A percentile compares a stretch with the other conserved stretches of the same genome.
phyloP scores from a whole-genome alignment of 352 stramenopile genomes.

The Phytophthora megakarya region DNA sequence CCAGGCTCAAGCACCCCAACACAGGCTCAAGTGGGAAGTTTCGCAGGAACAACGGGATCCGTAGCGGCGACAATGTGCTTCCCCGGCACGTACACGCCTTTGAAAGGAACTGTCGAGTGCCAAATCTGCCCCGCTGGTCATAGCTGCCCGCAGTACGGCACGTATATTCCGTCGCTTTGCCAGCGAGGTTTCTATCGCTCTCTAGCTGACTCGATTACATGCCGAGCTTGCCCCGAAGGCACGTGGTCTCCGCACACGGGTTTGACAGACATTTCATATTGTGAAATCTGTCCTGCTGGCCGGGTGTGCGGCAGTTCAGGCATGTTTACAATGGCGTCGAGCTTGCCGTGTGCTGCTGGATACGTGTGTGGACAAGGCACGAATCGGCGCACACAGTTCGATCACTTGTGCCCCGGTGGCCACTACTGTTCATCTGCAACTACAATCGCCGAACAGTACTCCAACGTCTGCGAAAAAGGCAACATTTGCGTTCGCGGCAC shows the following conservation, averaged over 20 bases:
- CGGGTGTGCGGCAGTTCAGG: conserved; percentile 91
- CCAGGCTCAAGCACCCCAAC: conserved; percentile 87
- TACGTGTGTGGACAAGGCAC: conserved; percentile 95
- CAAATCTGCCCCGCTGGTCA: conserved; percentile 94
- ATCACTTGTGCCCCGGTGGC: conserved; percentile 92
- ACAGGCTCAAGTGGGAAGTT: conserved; percentile 92
- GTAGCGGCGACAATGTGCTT: conserved; percentile 96
- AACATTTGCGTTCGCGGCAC: conserved; percentile 92
- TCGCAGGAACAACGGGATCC: conserved; percentile 82
- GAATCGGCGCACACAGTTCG: conserved; percentile 90
- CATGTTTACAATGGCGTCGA: conserved; percentile 88
- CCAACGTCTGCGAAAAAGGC: conserved; percentile 81
- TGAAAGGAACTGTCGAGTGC: conserved; percentile 89
- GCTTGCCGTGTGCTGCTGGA: conserved; percentile 90
- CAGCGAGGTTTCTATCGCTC: conserved; percentile 93
- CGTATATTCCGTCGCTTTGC: conserved; percentile 96
- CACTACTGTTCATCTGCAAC: conserved; percentile 91
- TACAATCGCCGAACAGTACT: conserved; percentile 85
- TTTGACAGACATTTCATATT: conserved; percentile 94
- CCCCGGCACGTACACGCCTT: conserved; percentile 95
- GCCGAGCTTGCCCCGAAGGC: conserved; percentile 92
- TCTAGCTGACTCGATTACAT: conserved; percentile 95
- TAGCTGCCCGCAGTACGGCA: conserved; percentile 94
- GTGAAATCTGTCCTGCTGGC: conserved; percentile 94
- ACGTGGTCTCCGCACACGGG: conserved; percentile 94